phyloP scores from a whole-genome alignment of 306 rosid species.

The Oxytropis ochrocephala region DNA sequence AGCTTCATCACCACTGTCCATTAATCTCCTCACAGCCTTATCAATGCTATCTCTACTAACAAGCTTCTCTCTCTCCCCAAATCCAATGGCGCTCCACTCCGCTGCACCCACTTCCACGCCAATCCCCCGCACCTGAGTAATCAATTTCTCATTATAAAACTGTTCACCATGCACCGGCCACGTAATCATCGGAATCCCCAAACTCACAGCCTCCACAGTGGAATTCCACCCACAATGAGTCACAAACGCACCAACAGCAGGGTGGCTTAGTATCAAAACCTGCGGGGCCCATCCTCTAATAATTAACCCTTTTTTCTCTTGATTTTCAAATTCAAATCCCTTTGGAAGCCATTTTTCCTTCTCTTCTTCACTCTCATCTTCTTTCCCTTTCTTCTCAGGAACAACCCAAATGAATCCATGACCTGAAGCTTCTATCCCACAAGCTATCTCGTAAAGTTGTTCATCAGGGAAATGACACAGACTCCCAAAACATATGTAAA shows the following conservation, averaged over 20 bases:
- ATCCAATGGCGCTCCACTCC: conserved; percentile 9
- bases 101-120: conserved; percentile 35
- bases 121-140: conserved; percentile 22
- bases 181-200: conserved; percentile 26
- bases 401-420: conserved; percentile 22
- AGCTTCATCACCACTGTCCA: conserved; percentile 32
- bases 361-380: not conserved
- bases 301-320: conserved; percentile 16
- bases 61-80: not conserved
- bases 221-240: conserved; percentile 30
- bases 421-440: not conserved
- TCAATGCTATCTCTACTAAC: conserved; percentile 17
- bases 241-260: not conserved
- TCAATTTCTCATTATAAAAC: conserved; percentile 26
- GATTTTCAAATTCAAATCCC: no score
- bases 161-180: conserved; percentile 24
- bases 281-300: conserved; percentile 29
- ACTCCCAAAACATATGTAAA: conserved; percentile 24
- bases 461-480: not conserved
- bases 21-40: conserved; percentile 25
- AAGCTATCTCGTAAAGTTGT: conserved; percentile 19
- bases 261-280: not conserved
- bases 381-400: conserved; percentile 12
- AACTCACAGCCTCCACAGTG: not conserved
- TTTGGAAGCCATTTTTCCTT: conserved; percentile 14